These are phyloP conservation scores for Podaxis rugospora DNA, from an alignment of 768 basidiomycete species.

Conservation along the genomic window DNA sequence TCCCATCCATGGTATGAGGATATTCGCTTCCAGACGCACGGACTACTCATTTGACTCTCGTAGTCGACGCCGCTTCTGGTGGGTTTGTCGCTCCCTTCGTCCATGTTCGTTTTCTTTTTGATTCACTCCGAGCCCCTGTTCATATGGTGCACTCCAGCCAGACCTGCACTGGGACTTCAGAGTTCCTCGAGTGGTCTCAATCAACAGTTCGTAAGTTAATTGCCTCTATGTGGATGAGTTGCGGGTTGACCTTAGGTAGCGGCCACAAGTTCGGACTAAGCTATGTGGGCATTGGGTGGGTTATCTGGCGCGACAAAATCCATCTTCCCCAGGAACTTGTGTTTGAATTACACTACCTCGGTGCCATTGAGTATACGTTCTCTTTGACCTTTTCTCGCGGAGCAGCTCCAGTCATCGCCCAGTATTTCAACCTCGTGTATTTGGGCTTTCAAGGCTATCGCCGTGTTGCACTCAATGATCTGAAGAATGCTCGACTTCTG, in stretches of 20 bases:
- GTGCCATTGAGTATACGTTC: slow-evolving; percentile 71
- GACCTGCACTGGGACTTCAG: slow-evolving; percentile 62
- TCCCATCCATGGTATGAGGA: slow-evolving; percentile 65
- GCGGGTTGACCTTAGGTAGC: slow-evolving; percentile 39
- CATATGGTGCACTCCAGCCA: slow-evolving; percentile 29
- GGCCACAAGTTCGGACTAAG: slow-evolving; percentile 60
- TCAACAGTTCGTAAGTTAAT: slow-evolving; percentile 49
- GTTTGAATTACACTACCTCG: slow-evolving; percentile 58
- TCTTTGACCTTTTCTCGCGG: slow-evolving; percentile 39
- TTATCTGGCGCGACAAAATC: slow-evolving; percentile 60
- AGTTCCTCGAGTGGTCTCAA: slow-evolving; percentile 55
- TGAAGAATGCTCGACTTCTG: slow-evolving; percentile 60
- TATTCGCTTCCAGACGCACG: slow-evolving; percentile 29
- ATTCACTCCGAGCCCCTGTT: slow-evolving; percentile 20
- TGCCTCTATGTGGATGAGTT: slow-evolving; percentile 33
- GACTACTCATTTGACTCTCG: slow-evolving; percentile 38
- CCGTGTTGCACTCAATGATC: slow-evolving; percentile 40
- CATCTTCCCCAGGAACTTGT: slow-evolving; percentile 68
- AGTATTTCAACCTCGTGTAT: slow-evolving; percentile 62
- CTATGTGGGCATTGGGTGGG: slow-evolving; percentile 65
- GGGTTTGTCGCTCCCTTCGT: slow-evolving; percentile 69
- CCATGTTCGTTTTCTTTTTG: slow-evolving; percentile 19
- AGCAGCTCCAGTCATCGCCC: slow-evolving; percentile 58
- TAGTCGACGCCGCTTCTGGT: slow-evolving; percentile 62
- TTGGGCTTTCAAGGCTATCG: slow-evolving; percentile 58